These are phyloP conservation scores for Fagus crenata DNA, from an alignment of 306 rosid genomes.

Conservation along the genomic window DNA sequence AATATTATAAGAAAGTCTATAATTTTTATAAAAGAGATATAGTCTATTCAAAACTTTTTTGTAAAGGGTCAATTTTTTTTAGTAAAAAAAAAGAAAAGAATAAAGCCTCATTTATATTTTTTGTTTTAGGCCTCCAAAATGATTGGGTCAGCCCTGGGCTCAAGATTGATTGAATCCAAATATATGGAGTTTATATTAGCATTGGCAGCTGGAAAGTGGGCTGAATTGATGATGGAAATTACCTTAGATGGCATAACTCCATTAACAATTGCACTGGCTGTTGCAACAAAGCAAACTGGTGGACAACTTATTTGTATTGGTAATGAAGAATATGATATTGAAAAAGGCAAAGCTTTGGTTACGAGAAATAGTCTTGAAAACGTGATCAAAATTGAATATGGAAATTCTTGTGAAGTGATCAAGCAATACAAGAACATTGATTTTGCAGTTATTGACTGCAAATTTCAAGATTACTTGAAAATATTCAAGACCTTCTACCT, in stretches of 20 bases:
- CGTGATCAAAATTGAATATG: slow-evolving; percentile 14
- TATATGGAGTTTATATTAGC: slow-evolving; percentile 25
- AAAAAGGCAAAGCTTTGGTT: not conserved
- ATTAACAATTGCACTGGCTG: slow-evolving; percentile 24
- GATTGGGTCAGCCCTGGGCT: too few species aligned
- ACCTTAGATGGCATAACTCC: slow-evolving; percentile 23
- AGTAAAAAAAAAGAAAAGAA: too few species aligned
- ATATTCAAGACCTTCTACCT: slow-evolving; percentile 24
- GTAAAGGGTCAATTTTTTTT: too few species aligned
- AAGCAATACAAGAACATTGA: slow-evolving; percentile 11
- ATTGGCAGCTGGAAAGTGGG: slow-evolving; percentile 35
- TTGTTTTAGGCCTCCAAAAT: too few species aligned
- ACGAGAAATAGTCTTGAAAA: slow-evolving; percentile 10
- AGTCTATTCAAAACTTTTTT: too few species aligned
- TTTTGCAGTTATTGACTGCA: slow-evolving; percentile 31
- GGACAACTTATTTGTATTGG: slow-evolving; percentile 29
- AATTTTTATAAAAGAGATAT: too few species aligned
- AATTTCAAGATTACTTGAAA: too few species aligned
- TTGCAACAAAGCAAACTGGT: slow-evolving; percentile 32
- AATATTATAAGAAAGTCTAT: too few species aligned
- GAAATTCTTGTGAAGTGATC: slow-evolving; percentile 21
- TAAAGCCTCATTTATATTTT: too few species aligned
- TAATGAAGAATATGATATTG: not conserved
- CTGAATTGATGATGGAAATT: slow-evolving; percentile 20
- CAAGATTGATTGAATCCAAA: slow-evolving; percentile 20